phyloP scores from a whole-genome alignment of 2,329 filamentous ascomycete species.

The Magnaporthiopsis incrustans region DNA sequence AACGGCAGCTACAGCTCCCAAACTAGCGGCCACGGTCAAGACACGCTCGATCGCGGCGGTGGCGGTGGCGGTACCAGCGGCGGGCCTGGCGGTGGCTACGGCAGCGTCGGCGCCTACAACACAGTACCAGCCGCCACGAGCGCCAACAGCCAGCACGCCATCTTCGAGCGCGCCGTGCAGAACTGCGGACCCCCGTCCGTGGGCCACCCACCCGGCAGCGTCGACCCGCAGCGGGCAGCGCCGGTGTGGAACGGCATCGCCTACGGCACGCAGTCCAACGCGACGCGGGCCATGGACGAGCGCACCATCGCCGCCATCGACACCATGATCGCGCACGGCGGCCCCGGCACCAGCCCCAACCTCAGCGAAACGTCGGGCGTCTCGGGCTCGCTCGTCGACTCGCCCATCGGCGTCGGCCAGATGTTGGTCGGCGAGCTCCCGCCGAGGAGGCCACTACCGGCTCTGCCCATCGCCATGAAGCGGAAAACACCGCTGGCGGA shows the following conservation, averaged over 20 bases:
- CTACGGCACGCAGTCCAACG: background rate
- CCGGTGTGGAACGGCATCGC: background rate
- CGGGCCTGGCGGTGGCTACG: background rate
- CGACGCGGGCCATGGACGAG: background rate
- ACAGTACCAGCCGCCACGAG: background rate
- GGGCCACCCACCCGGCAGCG: no score
- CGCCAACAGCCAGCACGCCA: background rate
- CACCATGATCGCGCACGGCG: background rate
- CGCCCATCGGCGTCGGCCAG: background rate
- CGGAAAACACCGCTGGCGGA: background rate
- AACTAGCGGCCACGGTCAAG: background rate
- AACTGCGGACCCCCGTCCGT: background rate
- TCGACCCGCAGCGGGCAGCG: no score
- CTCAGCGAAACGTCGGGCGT: background rate
- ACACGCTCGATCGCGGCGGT: background rate
- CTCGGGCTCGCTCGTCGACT: background rate
- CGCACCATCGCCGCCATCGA: background rate
- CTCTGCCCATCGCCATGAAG: background rate
- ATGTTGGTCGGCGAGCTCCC: background rate
- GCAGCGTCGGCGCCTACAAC: background rate
- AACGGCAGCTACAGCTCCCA: background rate
- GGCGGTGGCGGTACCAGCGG: background rate
- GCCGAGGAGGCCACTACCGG: background rate
- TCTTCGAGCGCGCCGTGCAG: background rate
- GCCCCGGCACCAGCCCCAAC: background rate